Conservation (phyloP, 2,329 filamentous ascomycete species). For the Neurospora sp. region DNA sequence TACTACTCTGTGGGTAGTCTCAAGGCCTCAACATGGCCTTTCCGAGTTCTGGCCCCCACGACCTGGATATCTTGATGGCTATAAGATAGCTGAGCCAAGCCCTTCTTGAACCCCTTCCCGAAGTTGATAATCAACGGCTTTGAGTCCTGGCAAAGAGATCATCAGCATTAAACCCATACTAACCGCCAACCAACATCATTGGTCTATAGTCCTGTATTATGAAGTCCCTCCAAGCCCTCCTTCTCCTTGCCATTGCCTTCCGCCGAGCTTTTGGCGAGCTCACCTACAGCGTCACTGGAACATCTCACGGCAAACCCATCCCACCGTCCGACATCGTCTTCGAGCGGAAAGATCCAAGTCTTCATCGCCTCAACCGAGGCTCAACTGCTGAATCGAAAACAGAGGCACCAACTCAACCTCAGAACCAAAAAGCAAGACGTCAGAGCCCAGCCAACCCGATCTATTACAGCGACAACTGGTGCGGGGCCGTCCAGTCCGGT, state of each 20-base stretch:
- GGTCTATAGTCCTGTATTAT: background rate
- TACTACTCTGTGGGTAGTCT: background rate
- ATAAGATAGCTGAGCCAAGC: background rate
- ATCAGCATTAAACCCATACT: background rate
- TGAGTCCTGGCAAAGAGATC: background rate
- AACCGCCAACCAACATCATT: too few species aligned
- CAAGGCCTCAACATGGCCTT: too few species aligned
- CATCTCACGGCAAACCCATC: background rate
- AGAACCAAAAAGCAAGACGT: too few species aligned
- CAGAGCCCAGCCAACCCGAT: conserved; percentile 1
- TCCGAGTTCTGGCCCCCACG: background rate
- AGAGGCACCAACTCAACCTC: too few species aligned
- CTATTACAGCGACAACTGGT: conserved; percentile 20
- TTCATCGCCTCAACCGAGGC: background rate
- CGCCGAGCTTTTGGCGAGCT: background rate
- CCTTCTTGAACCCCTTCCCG: background rate
- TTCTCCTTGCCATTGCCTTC: background rate
- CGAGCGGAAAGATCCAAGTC: background rate
- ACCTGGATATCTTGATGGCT: background rate
- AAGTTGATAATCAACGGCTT: too few species aligned
- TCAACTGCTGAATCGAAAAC: too few species aligned
- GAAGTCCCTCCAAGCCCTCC: background rate
- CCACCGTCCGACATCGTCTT: background rate
- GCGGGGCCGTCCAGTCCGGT: conserved; percentile 18
- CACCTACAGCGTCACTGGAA: background rate